Conservation (phyloP, 1,284 basidiomycete genomes). For the Cryptococcus neoformans region DNA sequence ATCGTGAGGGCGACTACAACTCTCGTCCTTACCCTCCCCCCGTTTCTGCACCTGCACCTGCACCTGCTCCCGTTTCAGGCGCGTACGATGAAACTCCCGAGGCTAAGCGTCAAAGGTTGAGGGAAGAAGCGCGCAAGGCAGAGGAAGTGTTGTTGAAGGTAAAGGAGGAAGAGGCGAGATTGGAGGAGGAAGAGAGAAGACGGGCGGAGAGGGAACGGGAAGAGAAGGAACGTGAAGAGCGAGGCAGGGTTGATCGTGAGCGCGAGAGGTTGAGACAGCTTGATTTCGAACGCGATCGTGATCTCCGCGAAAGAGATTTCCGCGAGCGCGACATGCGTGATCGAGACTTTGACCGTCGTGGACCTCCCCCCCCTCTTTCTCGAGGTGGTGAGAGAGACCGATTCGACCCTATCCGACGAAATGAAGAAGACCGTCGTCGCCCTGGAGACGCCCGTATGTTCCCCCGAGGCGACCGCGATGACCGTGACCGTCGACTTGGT, state of each 20-base stretch:
- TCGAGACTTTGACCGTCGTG: neutral
- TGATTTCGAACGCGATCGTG: neutral
- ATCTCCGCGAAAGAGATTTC: neutral
- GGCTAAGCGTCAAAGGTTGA: constrained; percentile 12
- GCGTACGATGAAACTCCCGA: constrained; percentile 2
- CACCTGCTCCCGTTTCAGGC: neutral
- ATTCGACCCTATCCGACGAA: neutral
- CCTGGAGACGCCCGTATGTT: neutral
- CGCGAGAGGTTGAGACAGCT: neutral
- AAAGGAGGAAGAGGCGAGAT: constrained; percentile 6
- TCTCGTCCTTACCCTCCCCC: neutral
- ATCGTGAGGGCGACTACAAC: neutral
- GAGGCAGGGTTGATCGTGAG: neutral
- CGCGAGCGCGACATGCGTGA: neutral
- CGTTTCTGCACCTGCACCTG: neutral
- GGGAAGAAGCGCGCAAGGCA: constrained; percentile 16
- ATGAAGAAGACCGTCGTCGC: neutral
- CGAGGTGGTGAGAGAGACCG: neutral
- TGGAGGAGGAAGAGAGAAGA: constrained; percentile 1
- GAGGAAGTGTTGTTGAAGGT: constrained; percentile 4
- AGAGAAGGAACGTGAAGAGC: neutral
- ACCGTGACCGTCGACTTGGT: neutral
- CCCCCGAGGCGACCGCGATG: neutral
- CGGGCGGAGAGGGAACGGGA: neutral
- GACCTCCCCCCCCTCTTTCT: neutral